Evolutionary conservation across 2,329 filamentous ascomycete genomes (phyloP).

Genomic region (Torrubiella hemipterigena): DNA sequence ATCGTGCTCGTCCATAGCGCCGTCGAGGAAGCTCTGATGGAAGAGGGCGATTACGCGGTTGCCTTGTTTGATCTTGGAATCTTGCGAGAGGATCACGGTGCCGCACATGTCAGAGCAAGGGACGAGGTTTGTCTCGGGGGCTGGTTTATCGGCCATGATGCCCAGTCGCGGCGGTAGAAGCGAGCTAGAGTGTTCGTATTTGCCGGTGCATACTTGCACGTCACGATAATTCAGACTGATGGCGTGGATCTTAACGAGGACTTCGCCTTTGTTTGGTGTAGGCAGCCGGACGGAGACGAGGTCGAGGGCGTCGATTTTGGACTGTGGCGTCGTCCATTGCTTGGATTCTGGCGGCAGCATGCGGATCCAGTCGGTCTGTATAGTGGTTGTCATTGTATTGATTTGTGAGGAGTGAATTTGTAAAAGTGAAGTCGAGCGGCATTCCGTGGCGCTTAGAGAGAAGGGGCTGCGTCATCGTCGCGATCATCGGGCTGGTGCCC

Average conservation of each 20-base stretch:
- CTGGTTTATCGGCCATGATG: no score
- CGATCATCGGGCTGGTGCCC: no score
- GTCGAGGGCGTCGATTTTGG: constrained; percentile 42
- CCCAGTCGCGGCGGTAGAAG: no score
- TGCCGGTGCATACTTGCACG: constrained; percentile 28
- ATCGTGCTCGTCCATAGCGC: constrained; percentile 44
- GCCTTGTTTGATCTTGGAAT: constrained; percentile 35
- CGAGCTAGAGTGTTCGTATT: no score
- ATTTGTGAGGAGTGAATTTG: no score
- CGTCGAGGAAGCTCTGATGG: constrained; percentile 41
- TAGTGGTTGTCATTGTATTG: not conserved
- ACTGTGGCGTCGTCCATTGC: constrained; percentile 43
- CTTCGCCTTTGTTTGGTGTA: constrained; percentile 35
- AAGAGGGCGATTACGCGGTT: constrained; percentile 59
- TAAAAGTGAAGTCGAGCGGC: no score
- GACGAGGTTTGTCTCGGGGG: no score
- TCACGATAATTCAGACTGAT: constrained; percentile 40
- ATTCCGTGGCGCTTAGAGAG: no score
- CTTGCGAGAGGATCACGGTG: constrained; percentile 34
- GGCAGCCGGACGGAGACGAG: constrained; percentile 32
- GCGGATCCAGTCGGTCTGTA: constrained; percentile 7
- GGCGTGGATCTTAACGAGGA: constrained; percentile 32
- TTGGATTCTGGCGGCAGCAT: constrained; percentile 16
- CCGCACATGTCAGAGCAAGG: constrained; percentile 64
- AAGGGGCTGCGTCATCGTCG: no score